Base-by-base conservation (phyloP, 306 rosid species). In the Alnus glutinosa region DNA sequence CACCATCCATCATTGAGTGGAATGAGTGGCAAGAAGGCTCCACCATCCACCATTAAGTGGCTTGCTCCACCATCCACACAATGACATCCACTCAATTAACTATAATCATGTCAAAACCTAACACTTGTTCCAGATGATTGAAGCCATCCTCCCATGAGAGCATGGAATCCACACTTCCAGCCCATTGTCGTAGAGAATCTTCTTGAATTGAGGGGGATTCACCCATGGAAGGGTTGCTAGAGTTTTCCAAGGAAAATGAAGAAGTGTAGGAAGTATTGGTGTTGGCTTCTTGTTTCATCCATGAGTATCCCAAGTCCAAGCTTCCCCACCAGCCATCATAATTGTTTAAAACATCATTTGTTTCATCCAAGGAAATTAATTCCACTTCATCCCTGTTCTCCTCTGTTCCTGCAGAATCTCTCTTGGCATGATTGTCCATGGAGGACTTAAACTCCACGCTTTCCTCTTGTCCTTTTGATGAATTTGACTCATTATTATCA, bases 121-220 rank as follows among this genome's bases (percentile, higher is more conserved):
- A n/a, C n/a, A n/a, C n/a, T n/a, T n/a, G 87, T 28, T 89, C 86
- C 36, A 86, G 86, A 78, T 79, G 78, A 80, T 81, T 79, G 89
- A 88, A 86, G 14, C 32, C 81, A 73, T 92, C 92, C 96, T 90
- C 92, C 96, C 91, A 90, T 39, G 89, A 75, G 71, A 88, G 84
- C 63, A 88, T 71, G 23, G 96, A 88, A 75, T 89, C 86, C 73
- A 89, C 80, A 74, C 62, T 71, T 66, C 83, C 89, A 76, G 85
- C 78, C 94, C 97, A 92, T 55, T 84, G 76, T 10, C 79, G 87
- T 14, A 83, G 77, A 58, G 82, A 82, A 47, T 83, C 75, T 51
- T 82, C 85, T 74, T 78, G 83, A 57, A 77, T 37, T 28, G 84
- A 73, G 66, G 87, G 48, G 51, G 88, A 85, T 78, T 88, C 91